Evolutionary conservation across 2,329 filamentous ascomycete species (phyloP), one percentile per base, ranked within the genome.

Genomic region (Torrubiellomyces zombiae): DNA sequence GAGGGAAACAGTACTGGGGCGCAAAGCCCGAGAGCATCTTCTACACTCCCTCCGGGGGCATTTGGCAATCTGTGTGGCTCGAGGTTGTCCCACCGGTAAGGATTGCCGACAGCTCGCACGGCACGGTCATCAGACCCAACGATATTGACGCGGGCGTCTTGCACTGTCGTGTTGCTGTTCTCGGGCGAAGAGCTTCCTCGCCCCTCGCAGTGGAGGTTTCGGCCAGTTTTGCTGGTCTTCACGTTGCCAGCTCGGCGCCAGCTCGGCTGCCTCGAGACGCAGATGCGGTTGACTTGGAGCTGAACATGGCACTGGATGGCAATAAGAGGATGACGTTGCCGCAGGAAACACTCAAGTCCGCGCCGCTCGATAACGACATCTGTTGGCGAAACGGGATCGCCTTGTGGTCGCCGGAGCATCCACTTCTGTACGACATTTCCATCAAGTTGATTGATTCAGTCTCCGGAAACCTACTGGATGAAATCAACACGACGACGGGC

Each of bases 1-100:
- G 73, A 16, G 73, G 73, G 0, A 78, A 78, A 43, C 73, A 78
- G 44, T 72, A 71, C 38, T 73, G 67, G 67, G 59, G 55, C 4
- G 60, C 63, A 1, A 55, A 67, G 42, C 64, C 67, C 0, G 66
- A 73, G 40, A 64, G 59, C 25, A 68, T 68, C 36, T 69, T 67
- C 37, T 68, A 68, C 37, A 67, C 61, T 1, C 64, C 64, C 0
- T 63, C 60, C 7, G 60, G 60, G 15, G 64, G 64, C 14, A 65
- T 68, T 28, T 69, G 64, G 64, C 64, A 68, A 40, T 56, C 48
- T 10, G 64, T 68, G 3, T 66, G 62, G 57, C 43, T 66, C 3
- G 68, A 73, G 34, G 55, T 56, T 20, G 63, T 69, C 2, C 67
- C 68, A 2, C 28, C 44, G 0, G 50, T 55, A 4, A 50, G 63